phyloP scores from a whole-genome alignment of 164 flowering plant species.

The Vitis labrusca region DNA sequence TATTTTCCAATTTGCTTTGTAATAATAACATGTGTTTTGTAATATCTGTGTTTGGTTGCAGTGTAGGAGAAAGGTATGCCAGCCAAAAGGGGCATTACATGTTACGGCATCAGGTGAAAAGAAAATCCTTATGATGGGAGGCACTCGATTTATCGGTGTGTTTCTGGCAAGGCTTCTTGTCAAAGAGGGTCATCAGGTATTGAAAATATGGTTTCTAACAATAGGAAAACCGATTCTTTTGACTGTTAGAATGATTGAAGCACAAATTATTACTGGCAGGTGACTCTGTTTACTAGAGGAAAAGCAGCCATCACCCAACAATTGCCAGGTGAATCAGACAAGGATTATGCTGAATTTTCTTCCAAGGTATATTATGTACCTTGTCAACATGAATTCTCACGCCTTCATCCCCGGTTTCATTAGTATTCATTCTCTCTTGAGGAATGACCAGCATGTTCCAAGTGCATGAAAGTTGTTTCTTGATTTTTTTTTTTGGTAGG shows the following conservation, averaged over 20 bases:
- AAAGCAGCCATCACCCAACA: conserved; percentile 90
- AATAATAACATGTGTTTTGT: neutral
- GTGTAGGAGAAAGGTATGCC: conserved; percentile 61
- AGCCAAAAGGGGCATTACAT: conserved; percentile 58
- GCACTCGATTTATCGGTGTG: conserved; percentile 91
- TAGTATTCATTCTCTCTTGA: neutral
- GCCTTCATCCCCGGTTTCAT: neutral
- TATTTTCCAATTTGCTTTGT: too few species aligned
- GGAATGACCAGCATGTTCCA: neutral
- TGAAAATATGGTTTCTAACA: neutral
- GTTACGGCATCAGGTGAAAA: conserved; percentile 73
- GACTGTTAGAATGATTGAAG: neutral
- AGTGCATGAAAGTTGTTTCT: neutral
- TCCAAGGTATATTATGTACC: conserved; percentile 53
- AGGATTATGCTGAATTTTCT: conserved; percentile 63
- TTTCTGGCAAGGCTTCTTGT: conserved; percentile 88
- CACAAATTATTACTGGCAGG: conserved; percentile 36
- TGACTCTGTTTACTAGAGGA: conserved; percentile 91
- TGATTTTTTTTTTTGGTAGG: conserved; percentile 29
- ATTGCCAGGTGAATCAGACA: conserved; percentile 85
- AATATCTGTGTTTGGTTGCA: conserved; percentile 19
- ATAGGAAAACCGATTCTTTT: neutral
- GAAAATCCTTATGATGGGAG: conserved; percentile 97
- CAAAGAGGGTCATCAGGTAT: conserved; percentile 93
- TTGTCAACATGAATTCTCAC: neutral